Evolutionary conservation across 345 rosid genomes (phyloP), one percentile per base, ranked within the genome.

Genomic region (Ailanthus altissimus): DNA sequence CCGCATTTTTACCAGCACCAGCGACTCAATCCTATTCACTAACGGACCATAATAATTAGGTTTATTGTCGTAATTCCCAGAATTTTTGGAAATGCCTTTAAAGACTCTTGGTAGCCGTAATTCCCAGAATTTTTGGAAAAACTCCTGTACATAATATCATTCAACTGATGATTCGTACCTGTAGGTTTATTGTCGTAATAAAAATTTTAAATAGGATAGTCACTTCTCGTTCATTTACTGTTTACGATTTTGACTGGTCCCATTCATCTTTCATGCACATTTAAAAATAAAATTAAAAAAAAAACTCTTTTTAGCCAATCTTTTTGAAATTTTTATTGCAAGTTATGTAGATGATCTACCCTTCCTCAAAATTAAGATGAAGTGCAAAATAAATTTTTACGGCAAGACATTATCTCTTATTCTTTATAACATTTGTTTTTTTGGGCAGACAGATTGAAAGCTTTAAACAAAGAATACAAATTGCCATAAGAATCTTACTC

Each of bases 1-100:
- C 97, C 99, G 10, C 97, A 90, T 66, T 91, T 93, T 80, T 93
- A 89, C 84, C 90, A 84, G 84, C 83, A 80, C 20, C 90, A 83
- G 76, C 77, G 81, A 53, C 81, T 70, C 50, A 82, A 88, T 73
- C 65, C 81, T 5, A 36, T 70, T 64, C 78, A 70, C 75, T 82
- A 76, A 79, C 21, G 45, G 13, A 64, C 63, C 70, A 21, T 18
- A 5, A n/a, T n/a, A n/a, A n/a, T n/a, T n/a, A n/a, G n/a, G n/a
- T n/a, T n/a, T n/a, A n/a, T n/a, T n/a, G n/a, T n/a, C n/a, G n/a
- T n/a, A n/a, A n/a, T n/a, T n/a, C n/a, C n/a, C n/a, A n/a, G n/a
- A n/a, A n/a, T n/a, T n/a, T n/a, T n/a, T n/a, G n/a, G n/a, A n/a
- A n/a, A n/a, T n/a, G n/a, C n/a, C n/a, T n/a, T n/a, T n/a, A n/a